phyloP scores from a whole-genome alignment of 805 yeast species.

The Candida palmyrensis region DNA sequence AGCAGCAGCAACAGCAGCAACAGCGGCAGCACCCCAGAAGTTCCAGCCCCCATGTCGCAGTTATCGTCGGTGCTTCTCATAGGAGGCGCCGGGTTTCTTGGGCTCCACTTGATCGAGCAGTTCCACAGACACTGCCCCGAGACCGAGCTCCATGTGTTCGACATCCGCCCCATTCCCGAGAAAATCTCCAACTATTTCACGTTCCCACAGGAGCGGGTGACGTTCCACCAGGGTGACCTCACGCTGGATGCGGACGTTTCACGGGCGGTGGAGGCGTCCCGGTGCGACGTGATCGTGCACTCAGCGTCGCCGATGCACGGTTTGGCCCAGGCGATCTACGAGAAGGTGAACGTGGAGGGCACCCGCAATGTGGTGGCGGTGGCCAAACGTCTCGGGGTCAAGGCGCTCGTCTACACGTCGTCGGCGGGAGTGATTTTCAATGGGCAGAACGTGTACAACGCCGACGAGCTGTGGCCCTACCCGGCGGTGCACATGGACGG shows the following conservation, averaged over 20 bases:
- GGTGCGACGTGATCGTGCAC: conserved; percentile 80
- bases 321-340: conserved; percentile 71
- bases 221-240: conserved; percentile 76
- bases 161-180: conserved; percentile 83
- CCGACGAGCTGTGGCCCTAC: conserved; percentile 91
- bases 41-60: conserved; percentile 1
- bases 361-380: conserved; percentile 69
- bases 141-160: conserved; percentile 81
- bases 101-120: conserved; percentile 85
- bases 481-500: conserved; percentile 94
- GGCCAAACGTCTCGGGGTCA: conserved; percentile 46
- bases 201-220: conserved; percentile 55
- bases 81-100: conserved; percentile 97
- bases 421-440: conserved; percentile 97
- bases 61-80: conserved; percentile 65
- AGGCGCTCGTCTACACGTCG: conserved; percentile 86
- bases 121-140: conserved; percentile 61
- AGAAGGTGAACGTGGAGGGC: conserved; percentile 87
- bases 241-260: conserved; percentile 68
- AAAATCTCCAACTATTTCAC: conserved; percentile 66
- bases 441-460: conserved; percentile 89
- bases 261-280: conserved; percentile 51
- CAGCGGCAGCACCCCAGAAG: too few relatives aligned
- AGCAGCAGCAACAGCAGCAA: too few relatives aligned
- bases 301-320: conserved; percentile 98